phyloP scores from a whole-genome alignment of 352 stramenopile species.

The Aphanomyces astaci region DNA sequence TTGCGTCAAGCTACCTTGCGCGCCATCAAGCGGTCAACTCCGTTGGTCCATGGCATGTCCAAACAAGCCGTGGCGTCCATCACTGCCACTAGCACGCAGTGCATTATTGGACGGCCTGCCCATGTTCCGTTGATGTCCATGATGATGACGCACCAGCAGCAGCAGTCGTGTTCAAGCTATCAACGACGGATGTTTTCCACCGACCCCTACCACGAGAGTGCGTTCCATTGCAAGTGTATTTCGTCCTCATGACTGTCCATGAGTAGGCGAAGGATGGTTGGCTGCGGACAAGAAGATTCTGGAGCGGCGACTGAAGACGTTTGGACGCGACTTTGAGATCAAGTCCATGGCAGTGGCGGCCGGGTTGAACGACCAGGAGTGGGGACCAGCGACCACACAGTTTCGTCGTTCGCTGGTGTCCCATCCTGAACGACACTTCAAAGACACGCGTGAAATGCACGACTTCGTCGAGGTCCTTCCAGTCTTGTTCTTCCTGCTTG shows the following conservation, averaged over 20 bases:
- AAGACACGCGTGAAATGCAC: conserved; percentile 42
- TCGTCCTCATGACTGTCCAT: not conserved
- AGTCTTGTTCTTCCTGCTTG: conserved; percentile 10
- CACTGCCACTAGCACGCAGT: not conserved
- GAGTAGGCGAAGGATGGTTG: not conserved
- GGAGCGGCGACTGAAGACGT: conserved; percentile 25
- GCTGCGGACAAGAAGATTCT: conserved; percentile 9
- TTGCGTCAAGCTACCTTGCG: not conserved
- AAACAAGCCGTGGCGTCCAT: not conserved
- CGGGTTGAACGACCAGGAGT: conserved; percentile 55
- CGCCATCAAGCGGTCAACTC: not conserved
- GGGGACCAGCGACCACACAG: conserved; percentile 40
- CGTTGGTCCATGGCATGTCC: not conserved
- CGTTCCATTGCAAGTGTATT: not conserved
- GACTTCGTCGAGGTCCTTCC: conserved; percentile 33
- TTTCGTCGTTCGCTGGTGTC: conserved; percentile 61
- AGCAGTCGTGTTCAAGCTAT: not conserved
- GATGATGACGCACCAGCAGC: not conserved
- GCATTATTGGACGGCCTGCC: not conserved
- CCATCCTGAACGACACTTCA: conserved; percentile 46
- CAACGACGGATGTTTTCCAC: not conserved
- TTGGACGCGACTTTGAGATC: conserved; percentile 63
- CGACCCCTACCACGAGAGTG: not conserved
- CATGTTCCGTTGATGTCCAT: not conserved
- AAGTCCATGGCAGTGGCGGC: conserved; percentile 57